phyloP scores from a whole-genome alignment of 441 rosid genomes.

The Erodium texanum region DNA sequence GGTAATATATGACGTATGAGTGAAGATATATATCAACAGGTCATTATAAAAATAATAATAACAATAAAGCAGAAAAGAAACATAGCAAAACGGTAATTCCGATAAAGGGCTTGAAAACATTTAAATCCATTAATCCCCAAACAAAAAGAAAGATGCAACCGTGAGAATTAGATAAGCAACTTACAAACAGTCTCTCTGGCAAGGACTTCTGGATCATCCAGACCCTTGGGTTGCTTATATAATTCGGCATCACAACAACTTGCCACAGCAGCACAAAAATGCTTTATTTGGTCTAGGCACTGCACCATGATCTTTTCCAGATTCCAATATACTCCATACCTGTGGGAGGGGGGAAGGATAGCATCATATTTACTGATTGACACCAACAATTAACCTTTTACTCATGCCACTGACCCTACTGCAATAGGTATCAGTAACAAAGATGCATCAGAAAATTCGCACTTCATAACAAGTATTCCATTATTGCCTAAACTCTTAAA shows the following conservation, averaged over 20 bases:
- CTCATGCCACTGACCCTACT: neutral
- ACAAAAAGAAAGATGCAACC: conserved; percentile 1
- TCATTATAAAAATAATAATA: neutral
- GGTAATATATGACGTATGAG: neutral
- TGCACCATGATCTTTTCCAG: conserved; percentile 64
- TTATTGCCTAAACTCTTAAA: neutral
- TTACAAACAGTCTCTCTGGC: conserved; percentile 96
- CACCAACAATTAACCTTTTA: neutral
- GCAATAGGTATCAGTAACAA: neutral
- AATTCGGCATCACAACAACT: conserved; percentile 75
- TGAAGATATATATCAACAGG: neutral
- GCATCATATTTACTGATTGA: neutral
- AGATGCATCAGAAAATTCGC: conserved; percentile 2
- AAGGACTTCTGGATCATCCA: conserved; percentile 83
- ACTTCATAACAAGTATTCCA: neutral
- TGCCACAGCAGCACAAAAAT: conserved; percentile 45
- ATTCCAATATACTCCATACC: conserved; percentile 70
- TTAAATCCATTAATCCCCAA: neutral
- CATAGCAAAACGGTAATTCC: neutral
- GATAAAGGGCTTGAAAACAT: neutral
- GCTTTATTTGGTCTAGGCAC: conserved; percentile 72
- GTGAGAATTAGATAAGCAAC: conserved; percentile 19
- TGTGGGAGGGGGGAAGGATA: conserved; percentile 25
- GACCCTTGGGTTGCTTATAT: conserved; percentile 64
- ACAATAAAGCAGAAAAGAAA: neutral